Evolutionary conservation across 768 basidiomycete genomes (phyloP).

Genomic region (Boletus tomentosulus): DNA sequence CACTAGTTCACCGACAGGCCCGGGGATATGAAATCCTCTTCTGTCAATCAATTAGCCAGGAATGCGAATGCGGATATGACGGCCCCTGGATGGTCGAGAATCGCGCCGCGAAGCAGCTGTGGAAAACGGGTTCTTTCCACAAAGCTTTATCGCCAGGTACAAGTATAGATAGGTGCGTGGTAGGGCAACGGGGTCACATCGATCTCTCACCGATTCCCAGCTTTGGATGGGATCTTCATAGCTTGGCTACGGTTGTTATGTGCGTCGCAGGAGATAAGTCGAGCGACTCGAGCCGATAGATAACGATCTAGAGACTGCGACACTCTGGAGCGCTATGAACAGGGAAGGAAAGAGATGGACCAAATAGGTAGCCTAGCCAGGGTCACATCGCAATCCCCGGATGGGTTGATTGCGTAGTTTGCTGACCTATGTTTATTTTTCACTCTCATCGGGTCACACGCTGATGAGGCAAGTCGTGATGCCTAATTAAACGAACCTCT

Average conservation of each 20-base stretch:
- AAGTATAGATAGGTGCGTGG: background rate
- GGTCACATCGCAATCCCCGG: slow-evolving; percentile 5
- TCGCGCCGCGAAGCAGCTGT: slow-evolving; percentile 22
- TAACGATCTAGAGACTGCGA: slow-evolving; percentile 2
- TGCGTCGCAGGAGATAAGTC: slow-evolving; percentile 4
- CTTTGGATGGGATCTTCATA: slow-evolving; percentile 1
- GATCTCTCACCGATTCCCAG: slow-evolving; percentile 1
- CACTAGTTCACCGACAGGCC: slow-evolving; percentile 14
- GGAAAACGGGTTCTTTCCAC: slow-evolving; percentile 18
- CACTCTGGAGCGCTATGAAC: slow-evolving; percentile 8
- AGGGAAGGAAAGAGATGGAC: slow-evolving; percentile 7
- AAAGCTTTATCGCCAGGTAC: slow-evolving; percentile 2
- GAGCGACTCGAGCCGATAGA: slow-evolving; percentile 3
- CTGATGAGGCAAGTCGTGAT: slow-evolving; percentile 5
- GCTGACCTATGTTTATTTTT: slow-evolving; percentile 5
- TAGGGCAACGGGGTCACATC: background rate
- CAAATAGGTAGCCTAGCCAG: slow-evolving; percentile 10
- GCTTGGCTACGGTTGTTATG: slow-evolving; percentile 11
- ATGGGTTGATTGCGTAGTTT: slow-evolving; percentile 12
- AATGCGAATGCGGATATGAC: slow-evolving; percentile 16
- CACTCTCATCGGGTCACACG: background rate
- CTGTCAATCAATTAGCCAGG: slow-evolving; percentile 25
- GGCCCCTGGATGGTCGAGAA: slow-evolving; percentile 22
- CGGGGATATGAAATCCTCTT: background rate
- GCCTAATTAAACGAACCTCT: background rate